These are phyloP conservation scores for Orobanche coerulescens DNA, from an alignment of 257 asterid species.

Conservation along the genomic window DNA sequence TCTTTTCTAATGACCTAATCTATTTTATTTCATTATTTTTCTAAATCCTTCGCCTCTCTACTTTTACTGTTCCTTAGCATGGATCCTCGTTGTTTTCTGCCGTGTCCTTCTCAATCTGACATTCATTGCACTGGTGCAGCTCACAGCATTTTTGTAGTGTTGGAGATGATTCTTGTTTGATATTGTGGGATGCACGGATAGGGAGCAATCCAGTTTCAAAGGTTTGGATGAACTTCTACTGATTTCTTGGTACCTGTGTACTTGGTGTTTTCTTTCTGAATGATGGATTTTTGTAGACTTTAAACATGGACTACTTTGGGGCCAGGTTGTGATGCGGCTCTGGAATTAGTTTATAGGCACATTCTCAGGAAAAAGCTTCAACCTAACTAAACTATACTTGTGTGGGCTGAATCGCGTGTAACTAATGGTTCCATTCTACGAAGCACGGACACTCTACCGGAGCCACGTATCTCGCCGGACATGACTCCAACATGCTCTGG, in stretches of 20 bases:
- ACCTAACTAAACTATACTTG: neutral
- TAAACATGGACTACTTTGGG: neutral
- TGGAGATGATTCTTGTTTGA: constrained; percentile 97
- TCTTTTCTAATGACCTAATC: neutral
- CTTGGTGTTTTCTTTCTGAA: constrained; percentile 2
- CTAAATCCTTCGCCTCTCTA: neutral
- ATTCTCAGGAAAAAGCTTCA: neutral
- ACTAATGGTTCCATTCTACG: neutral
- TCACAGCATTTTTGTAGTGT: constrained; percentile 97
- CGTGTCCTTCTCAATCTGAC: constrained; percentile 23
- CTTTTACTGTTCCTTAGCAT: constrained; percentile 2
- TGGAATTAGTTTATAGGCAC: neutral
- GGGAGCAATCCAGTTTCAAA: constrained; percentile 65
- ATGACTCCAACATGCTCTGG: no score
- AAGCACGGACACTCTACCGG: no score
- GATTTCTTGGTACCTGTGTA: constrained; percentile 12
- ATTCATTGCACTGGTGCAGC: constrained; percentile 37
- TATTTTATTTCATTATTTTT: neutral
- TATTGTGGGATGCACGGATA: constrained; percentile 90
- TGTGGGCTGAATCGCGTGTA: neutral
- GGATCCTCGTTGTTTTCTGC: constrained; percentile 1
- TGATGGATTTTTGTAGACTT: neutral
- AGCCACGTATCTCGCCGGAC: no score
- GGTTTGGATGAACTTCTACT: constrained; percentile 39
- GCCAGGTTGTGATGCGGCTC: neutral